phyloP scores from a whole-genome alignment of 2,329 filamentous ascomycete species.

The Aspergillus intermedius region DNA sequence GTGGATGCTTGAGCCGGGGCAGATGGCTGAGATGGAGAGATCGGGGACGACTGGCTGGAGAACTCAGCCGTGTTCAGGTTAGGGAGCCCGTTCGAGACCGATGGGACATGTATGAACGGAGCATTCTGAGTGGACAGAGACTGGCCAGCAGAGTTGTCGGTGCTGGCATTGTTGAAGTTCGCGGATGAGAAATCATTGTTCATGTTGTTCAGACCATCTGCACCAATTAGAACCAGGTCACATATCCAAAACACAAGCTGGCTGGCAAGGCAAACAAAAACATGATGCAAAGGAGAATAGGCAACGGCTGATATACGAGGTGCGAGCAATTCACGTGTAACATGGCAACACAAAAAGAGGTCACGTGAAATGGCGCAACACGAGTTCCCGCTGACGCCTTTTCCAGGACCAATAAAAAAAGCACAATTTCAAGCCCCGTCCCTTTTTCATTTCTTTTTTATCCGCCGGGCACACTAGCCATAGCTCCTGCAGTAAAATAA shows the following conservation, averaged over 20 bases:
- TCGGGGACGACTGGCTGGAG: conserved; percentile 11
- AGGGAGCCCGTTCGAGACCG: conserved; percentile 12
- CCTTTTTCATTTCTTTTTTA: conserved; percentile 2
- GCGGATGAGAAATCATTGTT: conserved; percentile 24
- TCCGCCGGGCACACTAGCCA: conserved; percentile 2
- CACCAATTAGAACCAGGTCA: conserved; percentile 5
- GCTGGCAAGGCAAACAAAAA: neutral
- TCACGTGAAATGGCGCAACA: conserved; percentile 35
- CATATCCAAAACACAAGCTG: neutral
- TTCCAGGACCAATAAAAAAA: conserved; percentile 7
- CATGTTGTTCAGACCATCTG: conserved; percentile 28
- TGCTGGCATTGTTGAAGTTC: conserved; percentile 18
- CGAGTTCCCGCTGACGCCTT: conserved; percentile 16
- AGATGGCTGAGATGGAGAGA: conserved; percentile 10
- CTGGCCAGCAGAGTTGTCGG: conserved; percentile 4
- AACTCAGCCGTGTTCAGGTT: conserved; percentile 8
- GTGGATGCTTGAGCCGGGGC: conserved; percentile 12
- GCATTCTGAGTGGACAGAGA: conserved; percentile 19
- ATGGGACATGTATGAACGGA: conserved; percentile 16
- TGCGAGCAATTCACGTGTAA: neutral
- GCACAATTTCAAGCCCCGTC: neutral
- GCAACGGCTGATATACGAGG: neutral
- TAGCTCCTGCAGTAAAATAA: neutral
- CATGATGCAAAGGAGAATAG: neutral
- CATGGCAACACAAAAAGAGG: neutral